These are phyloP conservation scores for Saksenaea oblongispora DNA, from an alignment of 371 early-diverging fungal species.

Conservation along the genomic window DNA sequence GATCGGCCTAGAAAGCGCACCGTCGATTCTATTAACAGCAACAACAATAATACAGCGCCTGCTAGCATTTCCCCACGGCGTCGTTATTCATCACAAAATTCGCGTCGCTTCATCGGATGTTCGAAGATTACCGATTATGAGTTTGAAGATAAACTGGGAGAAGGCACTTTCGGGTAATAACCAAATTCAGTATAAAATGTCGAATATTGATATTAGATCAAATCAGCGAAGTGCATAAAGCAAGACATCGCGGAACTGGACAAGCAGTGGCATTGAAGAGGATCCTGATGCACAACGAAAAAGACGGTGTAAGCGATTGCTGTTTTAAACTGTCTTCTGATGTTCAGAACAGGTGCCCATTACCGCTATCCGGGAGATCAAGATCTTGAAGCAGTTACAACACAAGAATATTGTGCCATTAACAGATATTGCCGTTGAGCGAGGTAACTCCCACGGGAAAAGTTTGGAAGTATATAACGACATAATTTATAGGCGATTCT, in stretches of 20 bases:
- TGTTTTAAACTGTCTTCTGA: not conserved
- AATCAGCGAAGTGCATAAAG: slow-evolving; percentile 86
- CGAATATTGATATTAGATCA: not conserved
- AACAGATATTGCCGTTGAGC: slow-evolving; percentile 74
- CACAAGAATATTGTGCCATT: slow-evolving; percentile 90
- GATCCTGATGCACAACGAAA: slow-evolving; percentile 89
- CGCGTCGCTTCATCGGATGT: slow-evolving; percentile 53
- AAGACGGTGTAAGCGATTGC: slow-evolving; percentile 77
- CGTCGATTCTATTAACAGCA: not conserved
- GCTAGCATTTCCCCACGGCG: slow-evolving; percentile 6
- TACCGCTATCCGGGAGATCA: slow-evolving; percentile 96
- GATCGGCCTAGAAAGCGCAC: not conserved
- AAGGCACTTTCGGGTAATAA: slow-evolving; percentile 93
- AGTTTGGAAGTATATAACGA: slow-evolving; percentile 3
- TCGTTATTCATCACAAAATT: slow-evolving; percentile 6
- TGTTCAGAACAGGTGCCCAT: slow-evolving; percentile 73
- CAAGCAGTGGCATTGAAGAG: slow-evolving; percentile 86
- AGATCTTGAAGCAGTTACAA: slow-evolving; percentile 77
- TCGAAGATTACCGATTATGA: slow-evolving; percentile 75
- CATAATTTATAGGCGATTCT: slow-evolving; percentile 17
- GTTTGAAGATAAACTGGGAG: slow-evolving; percentile 80
- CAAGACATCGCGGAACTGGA: slow-evolving; percentile 71
- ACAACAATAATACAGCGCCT: not conserved
- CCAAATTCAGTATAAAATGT: not conserved
- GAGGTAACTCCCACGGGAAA: slow-evolving; percentile 39